Conservation (phyloP, 495 filamentous ascomycete genomes). For the Podospora pseudocomata region DNA sequence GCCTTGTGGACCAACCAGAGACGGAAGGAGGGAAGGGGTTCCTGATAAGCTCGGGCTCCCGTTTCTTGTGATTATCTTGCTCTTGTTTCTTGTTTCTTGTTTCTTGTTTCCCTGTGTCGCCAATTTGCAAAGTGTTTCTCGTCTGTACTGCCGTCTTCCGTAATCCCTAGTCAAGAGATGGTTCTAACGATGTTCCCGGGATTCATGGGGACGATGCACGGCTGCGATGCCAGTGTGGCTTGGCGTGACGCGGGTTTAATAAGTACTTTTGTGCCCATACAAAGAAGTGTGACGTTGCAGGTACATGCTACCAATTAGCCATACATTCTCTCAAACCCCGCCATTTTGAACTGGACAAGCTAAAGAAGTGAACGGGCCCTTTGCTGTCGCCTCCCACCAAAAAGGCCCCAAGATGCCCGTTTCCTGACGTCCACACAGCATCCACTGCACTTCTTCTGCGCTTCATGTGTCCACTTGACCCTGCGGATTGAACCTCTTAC, state of each 20-base stretch:
- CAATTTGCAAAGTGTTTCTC: neutral
- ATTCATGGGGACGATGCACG: neutral
- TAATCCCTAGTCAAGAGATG: neutral
- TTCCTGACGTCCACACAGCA: neutral
- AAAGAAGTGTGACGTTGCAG: neutral
- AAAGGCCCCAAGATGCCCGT: neutral
- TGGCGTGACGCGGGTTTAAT: conserved; percentile 20
- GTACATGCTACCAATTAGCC: conserved; percentile 15
- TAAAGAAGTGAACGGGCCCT: neutral
- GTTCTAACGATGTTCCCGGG: neutral
- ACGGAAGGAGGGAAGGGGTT: neutral
- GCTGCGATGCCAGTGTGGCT: neutral
- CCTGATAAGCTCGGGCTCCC: neutral
- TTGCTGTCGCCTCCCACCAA: neutral
- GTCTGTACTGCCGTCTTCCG: neutral
- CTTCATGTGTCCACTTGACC: neutral
- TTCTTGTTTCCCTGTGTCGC: neutral
- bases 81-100: conserved; percentile 4
- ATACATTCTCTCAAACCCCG: neutral
- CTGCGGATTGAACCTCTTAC: neutral
- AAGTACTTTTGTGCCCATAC: conserved; percentile 3
- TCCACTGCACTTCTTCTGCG: neutral
- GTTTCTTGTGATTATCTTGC: neutral
- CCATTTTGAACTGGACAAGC: neutral
- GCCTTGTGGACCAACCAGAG: neutral